Evolutionary conservation across 768 basidiomycete genomes (phyloP).

Genomic region (Lyophyllum decastes): DNA sequence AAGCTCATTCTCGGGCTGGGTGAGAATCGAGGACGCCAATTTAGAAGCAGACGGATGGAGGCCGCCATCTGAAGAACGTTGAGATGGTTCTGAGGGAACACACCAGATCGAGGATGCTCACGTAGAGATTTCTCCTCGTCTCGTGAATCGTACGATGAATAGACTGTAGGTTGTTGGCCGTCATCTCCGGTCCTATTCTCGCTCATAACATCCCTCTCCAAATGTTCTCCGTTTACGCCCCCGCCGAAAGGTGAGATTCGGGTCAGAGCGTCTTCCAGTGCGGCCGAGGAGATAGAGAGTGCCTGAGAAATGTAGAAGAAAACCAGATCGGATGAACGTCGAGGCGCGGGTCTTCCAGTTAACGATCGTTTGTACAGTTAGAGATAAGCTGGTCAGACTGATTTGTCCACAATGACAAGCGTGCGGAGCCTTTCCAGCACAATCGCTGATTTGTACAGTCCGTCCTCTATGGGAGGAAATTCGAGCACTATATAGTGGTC

Average conservation of each 20-base stretch:
- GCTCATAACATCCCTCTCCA: conserved; percentile 38
- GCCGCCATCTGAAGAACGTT: conserved; percentile 18
- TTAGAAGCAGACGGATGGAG: conserved; percentile 21
- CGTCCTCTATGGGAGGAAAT: background rate
- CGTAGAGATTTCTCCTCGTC: conserved; percentile 36
- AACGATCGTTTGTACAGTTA: background rate
- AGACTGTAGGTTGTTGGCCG: conserved; percentile 23
- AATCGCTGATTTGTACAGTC: background rate
- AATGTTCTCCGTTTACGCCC: conserved; percentile 18
- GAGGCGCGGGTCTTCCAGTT: background rate
- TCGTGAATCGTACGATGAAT: conserved; percentile 22
- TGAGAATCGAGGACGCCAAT: conserved; percentile 25
- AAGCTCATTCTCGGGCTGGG: conserved; percentile 26
- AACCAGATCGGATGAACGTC: background rate
- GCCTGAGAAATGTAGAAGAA: background rate
- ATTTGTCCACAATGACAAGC: background rate
- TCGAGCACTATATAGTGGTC: background rate
- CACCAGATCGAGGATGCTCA: conserved; percentile 8
- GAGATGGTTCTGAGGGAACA: background rate
- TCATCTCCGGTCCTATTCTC: conserved; percentile 29
- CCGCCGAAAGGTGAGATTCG: conserved; percentile 23
- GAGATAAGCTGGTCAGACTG: conserved; percentile 6
- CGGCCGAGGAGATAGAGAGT: conserved; percentile 2
- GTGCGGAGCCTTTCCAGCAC: background rate
- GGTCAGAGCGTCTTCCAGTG: conserved; percentile 28